Percentiles rank a stretch among this genome's conserved stretches.
These are phyloP conservation scores for Paraphaeosphaeria sporulosa DNA, from an alignment of 2,329 filamentous ascomycete genomes.

Conservation along the genomic window DNA sequence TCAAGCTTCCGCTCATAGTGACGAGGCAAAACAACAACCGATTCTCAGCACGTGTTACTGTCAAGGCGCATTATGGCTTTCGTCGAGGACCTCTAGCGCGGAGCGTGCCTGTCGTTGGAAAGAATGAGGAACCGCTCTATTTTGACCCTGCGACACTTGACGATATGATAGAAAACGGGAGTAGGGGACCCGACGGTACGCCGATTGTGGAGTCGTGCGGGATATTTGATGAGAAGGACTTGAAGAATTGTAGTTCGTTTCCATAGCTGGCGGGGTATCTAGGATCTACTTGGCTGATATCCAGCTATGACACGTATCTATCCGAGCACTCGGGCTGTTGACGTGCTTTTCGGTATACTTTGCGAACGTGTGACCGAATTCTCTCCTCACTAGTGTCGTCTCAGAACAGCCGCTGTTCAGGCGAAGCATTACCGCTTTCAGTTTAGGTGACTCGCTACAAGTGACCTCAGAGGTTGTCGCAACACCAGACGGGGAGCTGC, in stretches of 20 bases:
- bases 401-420: conserved; percentile 25
- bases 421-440: no score
- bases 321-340: not conserved
- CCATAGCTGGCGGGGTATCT: not conserved
- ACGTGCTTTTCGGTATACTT: no score
- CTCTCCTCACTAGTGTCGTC: not conserved
- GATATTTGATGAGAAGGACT: not conserved
- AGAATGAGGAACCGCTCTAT: conserved; percentile 11
- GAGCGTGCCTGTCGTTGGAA: conserved; percentile 4
- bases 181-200: conserved; percentile 5
- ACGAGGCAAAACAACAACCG: conserved; percentile 1
- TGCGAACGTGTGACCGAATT: not conserved
- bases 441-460: no score
- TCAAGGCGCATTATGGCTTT: conserved; percentile 10
- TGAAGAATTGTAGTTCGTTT: conserved; percentile 9
- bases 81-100: conserved; percentile 5
- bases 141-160: conserved; percentile 4
- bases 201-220: not conserved
- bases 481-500: no score
- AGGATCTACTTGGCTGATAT: not conserved
- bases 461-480: no score
- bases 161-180: not conserved
- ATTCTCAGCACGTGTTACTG: not conserved
- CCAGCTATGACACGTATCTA: not conserved
- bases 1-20: conserved; percentile 9